Evolutionary conservation across 495 filamentous ascomycete species (phyloP).

Genomic region (Venustampulla echinocandica): DNA sequence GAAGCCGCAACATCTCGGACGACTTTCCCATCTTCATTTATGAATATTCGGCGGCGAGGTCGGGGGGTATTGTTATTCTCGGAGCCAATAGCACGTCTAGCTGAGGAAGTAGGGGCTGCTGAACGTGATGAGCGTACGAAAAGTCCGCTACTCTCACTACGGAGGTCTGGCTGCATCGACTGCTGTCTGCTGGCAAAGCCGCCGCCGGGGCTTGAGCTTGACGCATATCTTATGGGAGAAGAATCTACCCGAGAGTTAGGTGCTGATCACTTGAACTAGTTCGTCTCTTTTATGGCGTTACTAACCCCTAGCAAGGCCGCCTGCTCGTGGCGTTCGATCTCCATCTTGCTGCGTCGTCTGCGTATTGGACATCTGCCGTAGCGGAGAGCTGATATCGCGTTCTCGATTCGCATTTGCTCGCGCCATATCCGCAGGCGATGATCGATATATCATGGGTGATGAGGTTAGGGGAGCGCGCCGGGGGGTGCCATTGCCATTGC

Average conservation of each 20-base stretch:
- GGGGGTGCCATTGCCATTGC: slow-evolving; percentile 28
- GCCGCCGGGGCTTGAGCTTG: slow-evolving; percentile 74
- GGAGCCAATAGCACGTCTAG: slow-evolving; percentile 70
- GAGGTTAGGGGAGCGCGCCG: slow-evolving; percentile 45
- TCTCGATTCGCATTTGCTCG: slow-evolving; percentile 33
- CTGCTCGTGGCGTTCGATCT: slow-evolving; percentile 69
- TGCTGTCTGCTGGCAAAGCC: slow-evolving; percentile 38
- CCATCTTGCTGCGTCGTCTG: slow-evolving; percentile 43
- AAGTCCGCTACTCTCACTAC: slow-evolving; percentile 74
- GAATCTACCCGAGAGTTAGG: slow-evolving; percentile 74
- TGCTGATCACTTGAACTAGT: slow-evolving; percentile 9
- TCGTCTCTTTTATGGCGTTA: not conserved
- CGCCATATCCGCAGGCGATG: slow-evolving; percentile 49
- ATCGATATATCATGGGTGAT: slow-evolving; percentile 77
- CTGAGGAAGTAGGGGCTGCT: slow-evolving; percentile 38
- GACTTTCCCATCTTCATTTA: slow-evolving; percentile 73
- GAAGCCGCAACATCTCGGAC: slow-evolving; percentile 53
- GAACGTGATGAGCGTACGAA: slow-evolving; percentile 65
- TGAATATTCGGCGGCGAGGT: slow-evolving; percentile 62
- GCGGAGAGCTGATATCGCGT: slow-evolving; percentile 36
- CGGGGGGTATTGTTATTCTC: slow-evolving; percentile 60
- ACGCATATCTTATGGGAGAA: slow-evolving; percentile 79
- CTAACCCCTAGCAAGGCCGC: slow-evolving; percentile 57
- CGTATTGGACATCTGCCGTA: slow-evolving; percentile 44
- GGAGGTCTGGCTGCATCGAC: slow-evolving; percentile 42